These are phyloP conservation scores for Luffa aegyptiaca DNA, from an alignment of 306 rosid species.

Conservation along the genomic window DNA sequence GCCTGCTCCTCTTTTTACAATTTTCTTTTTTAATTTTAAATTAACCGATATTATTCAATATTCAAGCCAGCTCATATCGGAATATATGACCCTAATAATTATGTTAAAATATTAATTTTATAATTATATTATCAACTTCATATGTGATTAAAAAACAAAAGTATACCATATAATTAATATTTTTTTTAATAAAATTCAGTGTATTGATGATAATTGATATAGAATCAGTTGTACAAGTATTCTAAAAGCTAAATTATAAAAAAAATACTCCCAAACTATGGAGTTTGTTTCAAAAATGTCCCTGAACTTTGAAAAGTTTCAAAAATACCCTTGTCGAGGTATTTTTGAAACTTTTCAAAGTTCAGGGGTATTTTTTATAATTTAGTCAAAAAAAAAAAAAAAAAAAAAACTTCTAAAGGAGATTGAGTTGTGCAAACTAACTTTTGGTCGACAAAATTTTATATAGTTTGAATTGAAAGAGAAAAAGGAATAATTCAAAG, in stretches of 20 bases:
- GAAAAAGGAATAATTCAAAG: neutral
- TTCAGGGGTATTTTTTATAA: too few relatives aligned
- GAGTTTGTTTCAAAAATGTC: too few relatives aligned
- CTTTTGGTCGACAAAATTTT: neutral
- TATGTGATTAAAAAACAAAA: neutral
- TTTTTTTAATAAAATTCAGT: neutral
- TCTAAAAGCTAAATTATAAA: too few relatives aligned
- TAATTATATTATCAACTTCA: neutral
- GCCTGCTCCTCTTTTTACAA: neutral
- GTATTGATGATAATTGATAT: too few relatives aligned
- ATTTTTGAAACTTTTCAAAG: too few relatives aligned
- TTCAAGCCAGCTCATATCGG: neutral
- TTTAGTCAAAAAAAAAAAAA: too few relatives aligned
- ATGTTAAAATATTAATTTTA: neutral
- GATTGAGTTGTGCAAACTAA: neutral
- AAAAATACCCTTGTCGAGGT: too few relatives aligned
- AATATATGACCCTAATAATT: neutral
- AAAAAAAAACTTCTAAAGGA: neutral
- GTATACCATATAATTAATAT: neutral
- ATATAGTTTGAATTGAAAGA: neutral
- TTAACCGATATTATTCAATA: neutral
- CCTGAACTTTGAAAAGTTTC: too few relatives aligned
- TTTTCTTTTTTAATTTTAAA: neutral
- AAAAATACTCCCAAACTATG: too few relatives aligned
- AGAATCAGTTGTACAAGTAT: too few relatives aligned